phyloP scores from a whole-genome alignment of 2,329 filamentous ascomycete genomes.

The Xylariaceae sp. region DNA sequence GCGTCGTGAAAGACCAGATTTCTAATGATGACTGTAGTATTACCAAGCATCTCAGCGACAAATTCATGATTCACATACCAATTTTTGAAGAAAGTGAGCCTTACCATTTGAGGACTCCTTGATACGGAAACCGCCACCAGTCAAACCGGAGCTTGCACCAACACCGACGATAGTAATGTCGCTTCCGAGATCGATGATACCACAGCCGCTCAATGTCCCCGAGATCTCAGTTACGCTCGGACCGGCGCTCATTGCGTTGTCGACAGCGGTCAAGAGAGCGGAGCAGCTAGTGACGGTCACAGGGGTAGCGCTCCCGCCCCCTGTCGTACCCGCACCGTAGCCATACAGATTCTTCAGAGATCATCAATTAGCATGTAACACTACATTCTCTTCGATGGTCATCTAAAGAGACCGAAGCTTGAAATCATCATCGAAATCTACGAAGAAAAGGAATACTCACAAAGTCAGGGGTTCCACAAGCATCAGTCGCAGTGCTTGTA shows the following conservation, averaged over 20 bases:
- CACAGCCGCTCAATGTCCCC: conserved; percentile 40
- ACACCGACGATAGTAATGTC: conserved; percentile 51
- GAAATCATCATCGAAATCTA: too few species aligned
- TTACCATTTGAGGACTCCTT: conserved; percentile 45
- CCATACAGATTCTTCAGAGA: too few species aligned
- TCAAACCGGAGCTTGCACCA: conserved; percentile 35
- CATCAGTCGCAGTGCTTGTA: too few species aligned
- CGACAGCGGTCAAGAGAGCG: conserved; percentile 36
- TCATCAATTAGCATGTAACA: too few species aligned
- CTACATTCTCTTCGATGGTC: too few species aligned
- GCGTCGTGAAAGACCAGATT: conserved; percentile 53
- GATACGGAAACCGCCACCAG: conserved; percentile 45
- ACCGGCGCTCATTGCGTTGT: too few species aligned
- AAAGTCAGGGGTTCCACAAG: too few species aligned
- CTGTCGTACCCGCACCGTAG: conserved; percentile 39
- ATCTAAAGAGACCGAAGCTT: too few species aligned
- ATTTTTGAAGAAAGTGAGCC: too few species aligned
- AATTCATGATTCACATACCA: too few species aligned
- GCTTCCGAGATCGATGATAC: conserved; percentile 41
- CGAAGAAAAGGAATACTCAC: too few species aligned
- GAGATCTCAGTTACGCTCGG: conserved; percentile 33
- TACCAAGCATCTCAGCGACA: too few species aligned
- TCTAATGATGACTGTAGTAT: conserved; percentile 55
- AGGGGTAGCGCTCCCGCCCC: conserved; percentile 41
- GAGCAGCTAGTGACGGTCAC: conserved; percentile 44